A percentile compares a stretch with the other conserved stretches of the same genome.
These are phyloP conservation scores for Saitozyma podzolica DNA, from an alignment of 768 basidiomycete species.

Conservation along the genomic window DNA sequence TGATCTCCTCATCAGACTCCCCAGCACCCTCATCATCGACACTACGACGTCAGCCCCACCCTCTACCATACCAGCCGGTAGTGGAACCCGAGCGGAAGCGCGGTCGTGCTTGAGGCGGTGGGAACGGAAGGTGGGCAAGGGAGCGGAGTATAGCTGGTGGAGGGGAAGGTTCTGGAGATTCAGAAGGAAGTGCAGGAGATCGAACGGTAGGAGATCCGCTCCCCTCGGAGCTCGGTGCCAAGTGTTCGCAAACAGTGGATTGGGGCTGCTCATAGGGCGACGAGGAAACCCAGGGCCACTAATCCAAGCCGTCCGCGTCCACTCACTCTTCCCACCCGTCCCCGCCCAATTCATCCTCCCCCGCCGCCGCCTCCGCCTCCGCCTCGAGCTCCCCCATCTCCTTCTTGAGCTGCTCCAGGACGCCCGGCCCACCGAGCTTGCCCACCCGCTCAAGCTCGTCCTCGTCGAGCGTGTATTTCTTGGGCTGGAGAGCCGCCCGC, in stretches of 20 bases:
- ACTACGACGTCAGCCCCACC: constrained; percentile 2
- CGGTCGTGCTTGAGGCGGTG: too few species aligned
- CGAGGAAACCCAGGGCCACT: neutral
- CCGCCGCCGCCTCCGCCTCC: constrained; percentile 55
- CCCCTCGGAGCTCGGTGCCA: too few species aligned
- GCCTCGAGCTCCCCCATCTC: constrained; percentile 73
- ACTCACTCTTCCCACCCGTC: constrained; percentile 89
- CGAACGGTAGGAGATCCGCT: too few species aligned
- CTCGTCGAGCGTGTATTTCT: constrained; percentile 87
- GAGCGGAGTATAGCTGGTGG: too few species aligned
- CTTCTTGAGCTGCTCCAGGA: constrained; percentile 76
- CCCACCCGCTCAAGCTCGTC: constrained; percentile 86
- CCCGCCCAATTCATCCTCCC: constrained; percentile 60
- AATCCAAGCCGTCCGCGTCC: neutral
- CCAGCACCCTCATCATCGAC: constrained; percentile 14
- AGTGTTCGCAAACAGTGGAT: too few species aligned
- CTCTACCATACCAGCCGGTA: neutral
- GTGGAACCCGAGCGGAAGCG: too few species aligned
- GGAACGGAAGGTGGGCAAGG: too few species aligned
- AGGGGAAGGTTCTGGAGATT: too few species aligned
- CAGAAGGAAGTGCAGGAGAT: too few species aligned
- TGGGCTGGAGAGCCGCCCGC: constrained; percentile 69
- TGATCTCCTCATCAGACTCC: constrained; percentile 16
- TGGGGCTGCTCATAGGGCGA: too few species aligned
- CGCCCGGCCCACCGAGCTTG: constrained; percentile 85